A percentile compares a stretch with the other conserved stretches of the same genome.
phyloP scores from a whole-genome alignment of 257 asterid species.

The Solanum tarijense region DNA sequence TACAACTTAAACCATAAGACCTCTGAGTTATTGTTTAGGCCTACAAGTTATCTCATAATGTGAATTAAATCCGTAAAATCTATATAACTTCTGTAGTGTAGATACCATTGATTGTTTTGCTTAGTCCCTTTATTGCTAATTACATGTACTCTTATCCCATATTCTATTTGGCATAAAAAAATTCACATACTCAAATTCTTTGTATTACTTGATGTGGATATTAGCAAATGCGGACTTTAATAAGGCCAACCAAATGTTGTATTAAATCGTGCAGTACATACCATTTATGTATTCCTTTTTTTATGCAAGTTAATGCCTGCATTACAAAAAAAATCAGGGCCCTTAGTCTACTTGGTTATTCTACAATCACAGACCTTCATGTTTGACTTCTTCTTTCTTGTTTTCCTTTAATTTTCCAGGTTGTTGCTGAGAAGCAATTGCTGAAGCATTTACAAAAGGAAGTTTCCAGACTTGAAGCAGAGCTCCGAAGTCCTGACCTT shows the following conservation, averaged over 20 bases:
- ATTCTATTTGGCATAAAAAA: not conserved
- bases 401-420: conserved; percentile 16
- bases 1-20: not conserved
- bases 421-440: conserved; percentile 66
- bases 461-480: conserved; percentile 93
- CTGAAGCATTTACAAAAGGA: conserved; percentile 81
- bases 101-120: not conserved
- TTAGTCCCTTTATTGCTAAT: not conserved
- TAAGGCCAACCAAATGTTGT: not conserved
- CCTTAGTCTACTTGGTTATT: not conserved
- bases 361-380: not conserved
- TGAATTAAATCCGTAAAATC: not conserved
- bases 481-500: conserved; percentile 72
- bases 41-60: not conserved
- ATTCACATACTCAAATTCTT: not conserved
- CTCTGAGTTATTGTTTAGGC: not conserved
- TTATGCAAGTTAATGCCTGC: not conserved
- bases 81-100: not conserved
- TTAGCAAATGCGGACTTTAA: not conserved
- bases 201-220: not conserved
- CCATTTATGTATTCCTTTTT: not conserved
- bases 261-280: not conserved
- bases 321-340: not conserved
- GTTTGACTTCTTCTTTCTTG: not conserved
- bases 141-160: not conserved